Evolutionary conservation across 805 yeast species (phyloP).

Genomic region (Candida nemodendra): DNA sequence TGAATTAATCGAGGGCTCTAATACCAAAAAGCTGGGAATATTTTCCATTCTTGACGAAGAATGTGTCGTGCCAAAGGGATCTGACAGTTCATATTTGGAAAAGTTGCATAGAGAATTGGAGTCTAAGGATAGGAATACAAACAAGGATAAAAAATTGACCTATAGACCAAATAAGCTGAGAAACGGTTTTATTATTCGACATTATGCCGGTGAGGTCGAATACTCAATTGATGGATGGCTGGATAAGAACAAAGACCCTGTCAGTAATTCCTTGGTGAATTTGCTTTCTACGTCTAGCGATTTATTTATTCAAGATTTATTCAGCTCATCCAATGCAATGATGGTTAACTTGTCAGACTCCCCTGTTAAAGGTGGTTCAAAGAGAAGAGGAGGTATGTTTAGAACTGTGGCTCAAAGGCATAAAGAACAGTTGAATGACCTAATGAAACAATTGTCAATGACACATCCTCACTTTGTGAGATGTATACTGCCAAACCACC

Average conservation of each 20-base stretch:
- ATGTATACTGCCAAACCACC: conserved; percentile 87
- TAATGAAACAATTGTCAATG: conserved; percentile 68
- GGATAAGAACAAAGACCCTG: conserved; percentile 90
- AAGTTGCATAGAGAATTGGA: conserved; percentile 71
- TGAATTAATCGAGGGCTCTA: conserved; percentile 74
- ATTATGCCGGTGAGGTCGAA: conserved; percentile 97
- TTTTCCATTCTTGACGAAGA: conserved; percentile 90
- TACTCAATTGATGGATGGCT: conserved; percentile 91
- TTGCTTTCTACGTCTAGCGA: conserved; percentile 60
- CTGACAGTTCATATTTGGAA: conserved; percentile 78
- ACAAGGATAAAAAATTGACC: conserved; percentile 34
- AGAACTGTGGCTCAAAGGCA: conserved; percentile 87
- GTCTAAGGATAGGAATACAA: conserved; percentile 28
- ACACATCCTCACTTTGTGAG: conserved; percentile 97
- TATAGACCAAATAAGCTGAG: conserved; percentile 73
- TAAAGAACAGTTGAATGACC: conserved; percentile 71
- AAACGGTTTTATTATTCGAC: conserved; percentile 79
- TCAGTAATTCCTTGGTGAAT: conserved; percentile 69
- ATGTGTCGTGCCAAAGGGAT: conserved; percentile 88
- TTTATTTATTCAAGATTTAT: conserved; percentile 54
- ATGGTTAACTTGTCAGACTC: conserved; percentile 29
- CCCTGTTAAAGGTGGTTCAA: conserved; percentile 29
- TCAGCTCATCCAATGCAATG: conserved; percentile 32
- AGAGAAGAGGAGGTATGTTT: conserved; percentile 38
- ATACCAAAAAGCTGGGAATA: conserved; percentile 66